These are phyloP conservation scores for Clonostachys sp. DNA, from an alignment of 2,329 filamentous ascomycete genomes.

Conservation along the genomic window DNA sequence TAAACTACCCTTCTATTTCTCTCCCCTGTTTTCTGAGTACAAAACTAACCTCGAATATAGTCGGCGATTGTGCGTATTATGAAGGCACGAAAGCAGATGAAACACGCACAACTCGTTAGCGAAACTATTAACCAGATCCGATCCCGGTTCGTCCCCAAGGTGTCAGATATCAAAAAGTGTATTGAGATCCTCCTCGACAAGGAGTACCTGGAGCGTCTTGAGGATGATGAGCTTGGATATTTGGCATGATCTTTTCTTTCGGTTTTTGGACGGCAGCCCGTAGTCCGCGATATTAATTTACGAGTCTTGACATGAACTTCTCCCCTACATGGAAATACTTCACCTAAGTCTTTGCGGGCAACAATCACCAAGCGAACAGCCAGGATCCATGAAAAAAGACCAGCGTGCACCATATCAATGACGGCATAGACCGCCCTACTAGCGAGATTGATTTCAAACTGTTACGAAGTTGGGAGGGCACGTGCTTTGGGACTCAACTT, in stretches of 20 bases:
- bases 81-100: conserved; percentile 99
- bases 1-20: conserved; percentile 34
- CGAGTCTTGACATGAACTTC: too few species aligned
- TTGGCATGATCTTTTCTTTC: conserved; percentile 57
- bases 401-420: too few species aligned
- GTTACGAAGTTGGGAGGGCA: too few species aligned
- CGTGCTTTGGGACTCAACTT: too few species aligned
- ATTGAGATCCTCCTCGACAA: conserved; percentile 98
- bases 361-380: too few species aligned
- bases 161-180: conserved; percentile 98
- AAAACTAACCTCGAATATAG: conserved; percentile 38
- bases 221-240: conserved; percentile 92
- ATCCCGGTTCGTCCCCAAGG: conserved; percentile 85
- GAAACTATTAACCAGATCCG: conserved; percentile 96
- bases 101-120: conserved; percentile 88
- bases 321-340: too few species aligned
- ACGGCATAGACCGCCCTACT: too few species aligned
- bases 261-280: neutral
- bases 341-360: too few species aligned
- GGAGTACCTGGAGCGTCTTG: conserved; percentile 94
- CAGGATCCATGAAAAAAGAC: too few species aligned
- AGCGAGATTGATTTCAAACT: too few species aligned
- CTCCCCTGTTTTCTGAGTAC: neutral
- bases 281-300: too few species aligned
- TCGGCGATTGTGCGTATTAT: conserved; percentile 99